These are phyloP conservation scores for Sophora flavescens DNA, from an alignment of 306 rosid genomes.

Conservation along the genomic window DNA sequence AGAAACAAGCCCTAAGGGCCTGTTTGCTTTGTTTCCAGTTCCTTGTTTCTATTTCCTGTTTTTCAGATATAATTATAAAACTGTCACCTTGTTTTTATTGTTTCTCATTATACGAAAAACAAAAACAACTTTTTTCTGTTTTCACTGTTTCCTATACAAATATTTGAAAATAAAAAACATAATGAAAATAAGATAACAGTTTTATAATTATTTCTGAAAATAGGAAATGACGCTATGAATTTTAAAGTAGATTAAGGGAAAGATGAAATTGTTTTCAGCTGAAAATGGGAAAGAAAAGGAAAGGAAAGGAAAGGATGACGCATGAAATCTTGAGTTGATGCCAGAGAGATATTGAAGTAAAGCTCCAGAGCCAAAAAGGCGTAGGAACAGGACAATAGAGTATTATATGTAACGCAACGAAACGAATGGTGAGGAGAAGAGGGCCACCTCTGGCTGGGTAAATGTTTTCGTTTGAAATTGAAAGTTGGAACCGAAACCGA, in stretches of 20 bases:
- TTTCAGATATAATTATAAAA: too few relatives aligned
- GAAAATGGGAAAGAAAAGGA: neutral
- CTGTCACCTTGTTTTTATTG: too few relatives aligned
- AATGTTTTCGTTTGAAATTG: conserved; percentile 7
- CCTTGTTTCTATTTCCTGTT: too few relatives aligned
- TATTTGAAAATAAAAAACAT: too few relatives aligned
- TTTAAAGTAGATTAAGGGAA: neutral
- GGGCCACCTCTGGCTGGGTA: neutral
- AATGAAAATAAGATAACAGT: too few relatives aligned
- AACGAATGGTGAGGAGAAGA: conserved; percentile 44
- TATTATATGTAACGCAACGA: conserved; percentile 32
- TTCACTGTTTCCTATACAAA: too few relatives aligned
- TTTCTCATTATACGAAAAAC: too few relatives aligned
- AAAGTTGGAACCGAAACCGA: conserved; percentile 20
- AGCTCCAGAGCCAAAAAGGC: neutral
- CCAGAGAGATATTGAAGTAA: conserved; percentile 26
- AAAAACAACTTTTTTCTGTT: too few relatives aligned
- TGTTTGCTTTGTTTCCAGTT: too few relatives aligned
- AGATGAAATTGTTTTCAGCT: neutral
- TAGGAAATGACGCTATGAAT: too few relatives aligned
- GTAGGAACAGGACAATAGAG: conserved; percentile 26
- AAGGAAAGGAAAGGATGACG: neutral
- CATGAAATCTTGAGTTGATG: conserved; percentile 2
- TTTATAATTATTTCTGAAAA: too few relatives aligned
- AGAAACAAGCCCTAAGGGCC: too few relatives aligned